A percentile compares a stretch with the other conserved stretches of the same genome.
Evolutionary conservation across 495 filamentous ascomycete genomes (phyloP).

Genomic region (Rostrohypoxylon terebratum): DNA sequence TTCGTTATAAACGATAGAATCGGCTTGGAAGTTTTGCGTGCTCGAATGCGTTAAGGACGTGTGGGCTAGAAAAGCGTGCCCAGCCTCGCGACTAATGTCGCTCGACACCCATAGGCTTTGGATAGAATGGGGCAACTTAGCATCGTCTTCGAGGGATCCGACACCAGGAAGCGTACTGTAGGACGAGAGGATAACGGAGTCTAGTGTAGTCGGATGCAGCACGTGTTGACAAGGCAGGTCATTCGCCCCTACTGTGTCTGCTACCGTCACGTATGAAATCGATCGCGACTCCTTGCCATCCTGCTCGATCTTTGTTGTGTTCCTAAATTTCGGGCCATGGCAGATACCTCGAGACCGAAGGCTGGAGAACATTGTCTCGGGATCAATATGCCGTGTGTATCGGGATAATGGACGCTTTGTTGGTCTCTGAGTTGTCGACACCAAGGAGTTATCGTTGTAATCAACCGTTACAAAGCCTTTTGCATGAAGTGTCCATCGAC

Average conservation of each 20-base stretch:
- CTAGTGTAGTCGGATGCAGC: not conserved
- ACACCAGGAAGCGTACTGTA: not conserved
- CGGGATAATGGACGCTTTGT: not conserved
- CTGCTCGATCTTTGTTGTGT: not conserved
- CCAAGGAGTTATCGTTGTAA: not conserved
- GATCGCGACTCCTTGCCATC: not conserved
- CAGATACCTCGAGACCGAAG: not conserved
- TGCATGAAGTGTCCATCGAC: not conserved
- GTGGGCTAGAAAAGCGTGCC: not conserved
- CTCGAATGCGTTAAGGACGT: no score
- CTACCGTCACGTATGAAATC: not conserved
- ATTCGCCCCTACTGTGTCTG: not conserved
- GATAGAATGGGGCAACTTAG: not conserved
- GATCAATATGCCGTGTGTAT: not conserved
- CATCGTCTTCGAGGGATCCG: not conserved
- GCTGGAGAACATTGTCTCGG: not conserved
- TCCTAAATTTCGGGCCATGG: not conserved
- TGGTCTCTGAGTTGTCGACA: not conserved
- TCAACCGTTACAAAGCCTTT: not conserved
- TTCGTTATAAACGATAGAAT: no score
- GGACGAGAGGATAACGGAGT: not conserved
- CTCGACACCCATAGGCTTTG: not conserved
- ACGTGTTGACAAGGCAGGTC: not conserved
- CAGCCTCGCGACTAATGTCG: not conserved
- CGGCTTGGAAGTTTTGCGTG: no score